Evolutionary conservation across 768 basidiomycete species (phyloP), one percentile per base, ranked within the genome.

Genomic region (Pleurotus giganteus): DNA sequence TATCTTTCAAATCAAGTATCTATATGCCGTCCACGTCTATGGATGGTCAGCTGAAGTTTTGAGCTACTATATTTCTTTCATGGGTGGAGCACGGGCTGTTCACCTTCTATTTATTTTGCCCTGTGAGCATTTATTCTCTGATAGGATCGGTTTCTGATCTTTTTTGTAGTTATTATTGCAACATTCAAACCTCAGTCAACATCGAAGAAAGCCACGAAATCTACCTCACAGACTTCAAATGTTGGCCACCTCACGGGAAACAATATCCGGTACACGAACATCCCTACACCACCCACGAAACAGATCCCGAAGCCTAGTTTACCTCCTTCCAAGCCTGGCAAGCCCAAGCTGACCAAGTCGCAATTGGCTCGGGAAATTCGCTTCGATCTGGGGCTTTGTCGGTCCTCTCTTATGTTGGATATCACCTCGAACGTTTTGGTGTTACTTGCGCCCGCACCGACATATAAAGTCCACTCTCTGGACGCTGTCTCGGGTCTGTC

Each of bases 1-100:
- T n/a, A 60, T 92, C 3, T 85, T 82, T 68, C 88, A 89, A 65
- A 72, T 91, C 66, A 94, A 91, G 64, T 91, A 91, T 66, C 72
- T 91, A 24, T 94, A 92, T 63, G 89, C 87, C 2, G 81, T 75
- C 49, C 87, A 90, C 62, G 69, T 82, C 7, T 91, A 88, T 59
- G 73, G 73, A 46, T 92, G 90, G 90, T 78, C 75, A 39, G 81
- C 85, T 15, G 85, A 85, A 15, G 24, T 56, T 66, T 68, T 91
- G 59, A 84, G 88, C 57, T 89, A 89, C 65, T 92, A 88, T 59
- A 86, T 92, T 46, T 86, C 87, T 1, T 79, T 81, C 60, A 75
- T 87, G 65, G 83, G 86, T 15, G 80, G 73, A 32, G 65, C 78
- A 15, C 80, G 88, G 4, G 89, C 86, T 4, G 52, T 82, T 15